These are phyloP conservation scores for Dentipellis fragilis DNA, from an alignment of 768 basidiomycete genomes.

Conservation along the genomic window DNA sequence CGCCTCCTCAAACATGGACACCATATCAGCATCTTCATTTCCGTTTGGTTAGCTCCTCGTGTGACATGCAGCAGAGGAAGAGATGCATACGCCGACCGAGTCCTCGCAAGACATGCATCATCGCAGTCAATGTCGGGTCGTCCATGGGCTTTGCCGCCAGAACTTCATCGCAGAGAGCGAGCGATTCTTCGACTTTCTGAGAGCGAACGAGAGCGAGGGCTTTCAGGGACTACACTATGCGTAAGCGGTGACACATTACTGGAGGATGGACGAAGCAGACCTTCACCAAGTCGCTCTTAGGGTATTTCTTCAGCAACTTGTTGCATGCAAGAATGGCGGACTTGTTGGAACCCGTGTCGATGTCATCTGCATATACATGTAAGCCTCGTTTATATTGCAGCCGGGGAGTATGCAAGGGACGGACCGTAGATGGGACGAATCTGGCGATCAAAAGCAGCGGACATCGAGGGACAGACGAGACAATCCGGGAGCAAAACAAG, in stretches of 20 bases:
- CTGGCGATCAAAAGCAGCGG: slow-evolving; percentile 67
- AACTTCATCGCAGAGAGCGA: slow-evolving; percentile 71
- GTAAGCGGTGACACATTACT: slow-evolving; percentile 2
- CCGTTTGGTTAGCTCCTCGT: neutral
- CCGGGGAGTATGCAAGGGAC: neutral
- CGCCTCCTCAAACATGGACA: slow-evolving; percentile 79
- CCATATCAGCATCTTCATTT: slow-evolving; percentile 58
- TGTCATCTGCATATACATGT: slow-evolving; percentile 47
- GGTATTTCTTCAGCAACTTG: slow-evolving; percentile 81
- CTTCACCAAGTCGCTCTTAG: slow-evolving; percentile 63
- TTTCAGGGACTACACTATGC: slow-evolving; percentile 55
- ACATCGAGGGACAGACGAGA: slow-evolving; percentile 26
- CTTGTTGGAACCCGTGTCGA: slow-evolving; percentile 82
- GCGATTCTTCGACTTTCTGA: slow-evolving; percentile 79
- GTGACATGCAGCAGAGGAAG: neutral
- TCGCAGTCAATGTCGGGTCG: slow-evolving; percentile 63
- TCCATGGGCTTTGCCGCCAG: slow-evolving; percentile 63
- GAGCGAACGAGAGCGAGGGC: slow-evolving; percentile 75
- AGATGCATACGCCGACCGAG: slow-evolving; percentile 53
- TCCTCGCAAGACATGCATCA: slow-evolving; percentile 77
- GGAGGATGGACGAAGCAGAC: slow-evolving; percentile 22
- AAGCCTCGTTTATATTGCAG: slow-evolving; percentile 3
- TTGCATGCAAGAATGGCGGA: slow-evolving; percentile 78
- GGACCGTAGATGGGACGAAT: slow-evolving; percentile 79
- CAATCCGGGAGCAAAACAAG: neutral